phyloP scores from a whole-genome alignment of 257 asterid species.

The Gentiana straminea region DNA sequence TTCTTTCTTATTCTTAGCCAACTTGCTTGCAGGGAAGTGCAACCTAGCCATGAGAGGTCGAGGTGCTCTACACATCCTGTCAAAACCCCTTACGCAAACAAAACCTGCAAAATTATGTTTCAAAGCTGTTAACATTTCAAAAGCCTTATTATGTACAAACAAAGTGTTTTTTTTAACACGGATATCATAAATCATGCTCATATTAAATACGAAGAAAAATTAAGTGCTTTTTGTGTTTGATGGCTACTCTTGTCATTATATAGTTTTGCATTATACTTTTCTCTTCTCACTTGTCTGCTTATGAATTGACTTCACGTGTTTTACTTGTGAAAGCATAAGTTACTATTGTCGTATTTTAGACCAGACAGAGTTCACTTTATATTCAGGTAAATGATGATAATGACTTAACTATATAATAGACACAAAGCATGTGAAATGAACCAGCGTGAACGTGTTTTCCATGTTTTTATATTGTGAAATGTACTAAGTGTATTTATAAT shows the following conservation, averaged over 20 bases:
- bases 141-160: background rate
- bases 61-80: constrained; percentile 21
- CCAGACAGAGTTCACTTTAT: background rate
- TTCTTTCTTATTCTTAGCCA: constrained; percentile 13
- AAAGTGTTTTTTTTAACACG: background rate
- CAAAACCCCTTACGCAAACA: constrained; percentile 42
- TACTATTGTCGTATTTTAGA: background rate
- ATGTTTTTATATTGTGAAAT: constrained; percentile 3
- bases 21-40: constrained; percentile 28
- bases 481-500: constrained; percentile 9
- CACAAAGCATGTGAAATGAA: background rate
- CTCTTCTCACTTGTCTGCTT: too few species aligned
- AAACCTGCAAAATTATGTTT: constrained; percentile 25
- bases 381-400: background rate
- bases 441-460: background rate
- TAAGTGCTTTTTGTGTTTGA: too few species aligned
- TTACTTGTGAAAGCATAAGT: background rate
- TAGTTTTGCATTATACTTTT: too few species aligned
- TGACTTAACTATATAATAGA: background rate
- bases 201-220: background rate
- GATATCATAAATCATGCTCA: background rate
- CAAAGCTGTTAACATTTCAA: constrained; percentile 5
- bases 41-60: constrained; percentile 26
- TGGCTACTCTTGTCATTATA: too few species aligned
- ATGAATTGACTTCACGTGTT: background rate